These are phyloP conservation scores for Farysia itapuensis DNA, from an alignment of 1,284 basidiomycete genomes.

Conservation along the genomic window DNA sequence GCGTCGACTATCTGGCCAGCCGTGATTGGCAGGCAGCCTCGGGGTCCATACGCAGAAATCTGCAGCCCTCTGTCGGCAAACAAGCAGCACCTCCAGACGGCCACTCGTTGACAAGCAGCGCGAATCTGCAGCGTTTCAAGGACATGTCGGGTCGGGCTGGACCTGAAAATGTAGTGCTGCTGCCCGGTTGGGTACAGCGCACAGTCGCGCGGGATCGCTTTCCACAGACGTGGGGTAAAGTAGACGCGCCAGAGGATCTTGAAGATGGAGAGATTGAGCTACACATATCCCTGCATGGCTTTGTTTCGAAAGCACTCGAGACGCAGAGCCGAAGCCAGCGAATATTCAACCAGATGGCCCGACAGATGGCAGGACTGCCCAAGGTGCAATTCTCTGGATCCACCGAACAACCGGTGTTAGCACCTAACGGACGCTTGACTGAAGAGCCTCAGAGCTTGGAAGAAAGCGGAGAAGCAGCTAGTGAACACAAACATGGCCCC, in stretches of 20 bases:
- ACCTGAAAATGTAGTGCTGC: constrained; percentile 18
- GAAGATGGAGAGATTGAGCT: constrained; percentile 41
- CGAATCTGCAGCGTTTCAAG: constrained; percentile 5
- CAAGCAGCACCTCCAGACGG: constrained; percentile 2
- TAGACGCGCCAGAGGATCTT: constrained; percentile 33
- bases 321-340: constrained; percentile 29
- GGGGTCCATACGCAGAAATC: constrained; percentile 10
- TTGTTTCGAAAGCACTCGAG: constrained; percentile 17
- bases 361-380: constrained; percentile 33
- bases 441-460: constrained; percentile 10
- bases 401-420: constrained; percentile 6
- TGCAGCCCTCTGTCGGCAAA: not conserved
- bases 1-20: constrained; percentile 24
- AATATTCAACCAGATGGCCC: constrained; percentile 42
- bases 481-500: constrained; percentile 3
- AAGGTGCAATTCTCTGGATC: constrained; percentile 8
- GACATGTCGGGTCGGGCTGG: constrained; percentile 19
- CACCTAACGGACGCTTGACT: constrained; percentile 9
- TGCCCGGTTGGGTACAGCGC: constrained; percentile 37
- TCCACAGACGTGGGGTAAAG: constrained; percentile 28
- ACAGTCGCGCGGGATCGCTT: constrained; percentile 34
- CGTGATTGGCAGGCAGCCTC: constrained; percentile 29
- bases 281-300: constrained; percentile 25
- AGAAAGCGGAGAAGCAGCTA: not conserved
- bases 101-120: constrained; percentile 1